phyloP scores from a whole-genome alignment of 2,329 filamentous ascomycete genomes.

The Zasmidium cellare region DNA sequence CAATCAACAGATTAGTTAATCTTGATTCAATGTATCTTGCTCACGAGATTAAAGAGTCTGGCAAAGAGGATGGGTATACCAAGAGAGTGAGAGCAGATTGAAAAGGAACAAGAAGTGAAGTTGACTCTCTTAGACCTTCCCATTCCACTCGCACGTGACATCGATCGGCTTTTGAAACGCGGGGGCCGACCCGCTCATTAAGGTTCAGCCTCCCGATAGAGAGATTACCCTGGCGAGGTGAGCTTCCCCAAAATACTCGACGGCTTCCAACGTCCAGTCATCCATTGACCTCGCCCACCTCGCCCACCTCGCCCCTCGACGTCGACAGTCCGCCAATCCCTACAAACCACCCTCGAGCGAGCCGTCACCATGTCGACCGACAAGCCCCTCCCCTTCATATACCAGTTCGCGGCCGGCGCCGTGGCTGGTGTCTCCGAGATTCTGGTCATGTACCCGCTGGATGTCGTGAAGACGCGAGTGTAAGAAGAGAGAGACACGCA shows the following conservation, averaged over 20 bases:
- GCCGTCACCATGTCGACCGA: constrained; percentile 48
- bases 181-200: neutral
- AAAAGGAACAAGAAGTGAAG: too few relatives aligned
- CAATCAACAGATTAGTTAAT: neutral
- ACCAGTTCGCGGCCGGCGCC: constrained; percentile 96
- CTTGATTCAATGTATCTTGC: neutral
- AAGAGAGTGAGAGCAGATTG: too few relatives aligned
- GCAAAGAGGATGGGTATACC: too few relatives aligned
- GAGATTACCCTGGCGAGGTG: neutral
- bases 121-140: neutral
- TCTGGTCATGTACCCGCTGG: constrained; percentile 83
- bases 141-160: neutral
- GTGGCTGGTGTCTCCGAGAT: constrained; percentile 92
- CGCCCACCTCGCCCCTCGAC: neutral
- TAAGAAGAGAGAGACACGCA: constrained; percentile 49
- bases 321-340: neutral
- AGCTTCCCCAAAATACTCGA: neutral
- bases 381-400: constrained; percentile 84
- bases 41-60: too few relatives aligned
- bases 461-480: constrained; percentile 98
- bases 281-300: neutral
- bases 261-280: neutral
- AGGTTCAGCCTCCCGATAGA: neutral
- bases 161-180: neutral
- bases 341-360: neutral